Percentiles rank a stretch among this genome's conserved stretches.
phyloP scores from a whole-genome alignment of 495 filamentous ascomycete species.

The Hyaloscypha hepaticicola region DNA sequence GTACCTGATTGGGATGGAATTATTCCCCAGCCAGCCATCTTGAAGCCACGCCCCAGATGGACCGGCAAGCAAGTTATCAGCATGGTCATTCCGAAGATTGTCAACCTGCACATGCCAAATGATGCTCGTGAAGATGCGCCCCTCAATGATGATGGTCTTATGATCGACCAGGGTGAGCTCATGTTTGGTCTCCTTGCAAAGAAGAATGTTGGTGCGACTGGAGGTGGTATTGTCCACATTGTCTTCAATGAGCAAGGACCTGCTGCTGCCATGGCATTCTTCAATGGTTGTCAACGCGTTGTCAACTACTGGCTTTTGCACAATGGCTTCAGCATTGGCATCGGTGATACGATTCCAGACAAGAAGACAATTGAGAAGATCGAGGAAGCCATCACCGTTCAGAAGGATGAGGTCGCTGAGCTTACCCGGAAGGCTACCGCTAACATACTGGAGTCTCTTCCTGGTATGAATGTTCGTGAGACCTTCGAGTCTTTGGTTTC shows the following conservation, averaged over 20 bases:
- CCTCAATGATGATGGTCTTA: slow-evolving; percentile 72
- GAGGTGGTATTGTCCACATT: slow-evolving; percentile 88
- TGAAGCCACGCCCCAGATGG: slow-evolving; percentile 90
- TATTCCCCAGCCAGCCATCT: slow-evolving; percentile 84
- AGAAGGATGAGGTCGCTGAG: slow-evolving; percentile 75
- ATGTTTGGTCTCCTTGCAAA: slow-evolving; percentile 89
- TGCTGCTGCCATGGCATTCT: slow-evolving; percentile 84
- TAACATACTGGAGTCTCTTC: slow-evolving; percentile 81
- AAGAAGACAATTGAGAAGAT: slow-evolving; percentile 76
- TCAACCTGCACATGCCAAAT: slow-evolving; percentile 71
- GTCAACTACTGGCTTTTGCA: slow-evolving; percentile 98
- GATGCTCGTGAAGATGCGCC: slow-evolving; percentile 58
- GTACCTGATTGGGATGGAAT: slow-evolving; percentile 96
- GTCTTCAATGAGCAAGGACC: slow-evolving; percentile 93
- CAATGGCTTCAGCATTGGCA: slow-evolving; percentile 96
- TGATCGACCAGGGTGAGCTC: slow-evolving; percentile 84
- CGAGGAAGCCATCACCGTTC: slow-evolving; percentile 68
- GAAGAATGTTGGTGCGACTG: slow-evolving; percentile 86
- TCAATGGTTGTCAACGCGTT: slow-evolving; percentile 90
- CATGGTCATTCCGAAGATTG: slow-evolving; percentile 81
- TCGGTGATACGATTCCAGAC: slow-evolving; percentile 97
- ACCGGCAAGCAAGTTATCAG: slow-evolving; percentile 98
- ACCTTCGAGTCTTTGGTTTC: slow-evolving; percentile 97
- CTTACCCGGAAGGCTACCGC: slow-evolving; percentile 76
- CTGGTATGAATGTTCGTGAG: slow-evolving; percentile 97